Evolutionary conservation across 2,329 filamentous ascomycete genomes (phyloP), one percentile per base, ranked within the genome.

Genomic region (Xylariaceae sp.): DNA sequence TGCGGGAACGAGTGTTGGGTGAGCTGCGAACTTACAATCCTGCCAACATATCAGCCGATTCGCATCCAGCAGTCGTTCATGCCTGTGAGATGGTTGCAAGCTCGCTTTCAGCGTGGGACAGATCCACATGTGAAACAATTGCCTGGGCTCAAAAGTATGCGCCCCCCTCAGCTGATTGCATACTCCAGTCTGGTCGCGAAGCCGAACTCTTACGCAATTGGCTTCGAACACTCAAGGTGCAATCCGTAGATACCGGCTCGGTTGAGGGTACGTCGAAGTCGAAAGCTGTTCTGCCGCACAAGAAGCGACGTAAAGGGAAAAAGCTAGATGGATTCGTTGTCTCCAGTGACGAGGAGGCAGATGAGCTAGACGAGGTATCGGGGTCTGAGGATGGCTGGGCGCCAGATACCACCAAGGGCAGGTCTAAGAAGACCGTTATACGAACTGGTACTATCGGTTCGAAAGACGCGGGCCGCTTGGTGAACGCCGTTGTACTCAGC

Each of bases 131-230:
- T 52, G 91, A 97, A 57, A 72, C 70, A 2, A 65, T 75, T 19
- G 65, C 79, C 8, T 98, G 93, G 93, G 63, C 73, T 2, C 83
- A 91, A 31, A 96, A 97, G 56, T 95, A 97, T 64, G 79, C 86
- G 0, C 93, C 93, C 0, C 65, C 63, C 19, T 70, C 66, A 28
- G 81, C 88, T 2, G 69, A 69, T 3, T 81, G 91, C 43, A 82
- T 97, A 1, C 69, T 98, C 9, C 90, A 96, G 55, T 62, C 70
- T 13, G 84, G 85, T 2, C 76, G 71, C 34, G 88, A 96, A 60
- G 80, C 81, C 1, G 57, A 71, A 2, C 67, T 91, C 8, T 66
- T 98, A 18, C 83, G 81, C 43, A 79, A 91, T 45, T 98, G 93
- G 93, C 69, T 98, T 7, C 73, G 79, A 43, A 80, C 76, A 26